phyloP scores from a whole-genome alignment of 164 flowering plant species.

The Platanus orientalis region DNA sequence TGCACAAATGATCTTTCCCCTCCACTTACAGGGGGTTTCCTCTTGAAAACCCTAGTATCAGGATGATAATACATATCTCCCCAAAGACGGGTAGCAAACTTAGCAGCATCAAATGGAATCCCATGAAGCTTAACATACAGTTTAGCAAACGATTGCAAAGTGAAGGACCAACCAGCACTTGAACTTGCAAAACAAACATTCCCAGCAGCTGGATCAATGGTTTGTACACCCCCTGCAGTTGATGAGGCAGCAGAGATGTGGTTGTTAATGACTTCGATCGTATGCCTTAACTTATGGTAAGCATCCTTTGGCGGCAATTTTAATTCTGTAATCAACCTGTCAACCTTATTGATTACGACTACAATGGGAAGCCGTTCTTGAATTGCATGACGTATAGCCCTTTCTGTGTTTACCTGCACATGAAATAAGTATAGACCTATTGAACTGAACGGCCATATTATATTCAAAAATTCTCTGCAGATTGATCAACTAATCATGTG shows the following conservation, averaged over 20 bases:
- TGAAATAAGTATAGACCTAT: background rate
- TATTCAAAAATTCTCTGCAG: no score
- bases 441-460: background rate
- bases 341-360: slow-evolving; percentile 96
- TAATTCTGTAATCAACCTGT: slow-evolving; percentile 95
- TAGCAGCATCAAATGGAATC: slow-evolving; percentile 76
- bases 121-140: slow-evolving; percentile 93
- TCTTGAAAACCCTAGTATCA: slow-evolving; percentile 61
- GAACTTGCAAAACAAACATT: slow-evolving; percentile 99
- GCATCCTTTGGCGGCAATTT: slow-evolving; percentile 97
- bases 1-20: slow-evolving; percentile 95
- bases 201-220: slow-evolving; percentile 85
- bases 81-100: slow-evolving; percentile 95
- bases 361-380: slow-evolving; percentile 95
- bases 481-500: no score
- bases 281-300: slow-evolving; percentile 85
- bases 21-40: slow-evolving; percentile 69
- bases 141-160: slow-evolving; percentile 94
- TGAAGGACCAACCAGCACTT: slow-evolving; percentile 97
- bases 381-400: slow-evolving; percentile 98
- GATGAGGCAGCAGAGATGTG: slow-evolving; percentile 81
- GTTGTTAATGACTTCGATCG: slow-evolving; percentile 78
- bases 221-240: slow-evolving; percentile 77
- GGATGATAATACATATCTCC: slow-evolving; percentile 88
- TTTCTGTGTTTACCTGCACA: slow-evolving; percentile 90